These are phyloP conservation scores for Mycena leptocephala DNA, from an alignment of 768 basidiomycete genomes.

Conservation along the genomic window DNA sequence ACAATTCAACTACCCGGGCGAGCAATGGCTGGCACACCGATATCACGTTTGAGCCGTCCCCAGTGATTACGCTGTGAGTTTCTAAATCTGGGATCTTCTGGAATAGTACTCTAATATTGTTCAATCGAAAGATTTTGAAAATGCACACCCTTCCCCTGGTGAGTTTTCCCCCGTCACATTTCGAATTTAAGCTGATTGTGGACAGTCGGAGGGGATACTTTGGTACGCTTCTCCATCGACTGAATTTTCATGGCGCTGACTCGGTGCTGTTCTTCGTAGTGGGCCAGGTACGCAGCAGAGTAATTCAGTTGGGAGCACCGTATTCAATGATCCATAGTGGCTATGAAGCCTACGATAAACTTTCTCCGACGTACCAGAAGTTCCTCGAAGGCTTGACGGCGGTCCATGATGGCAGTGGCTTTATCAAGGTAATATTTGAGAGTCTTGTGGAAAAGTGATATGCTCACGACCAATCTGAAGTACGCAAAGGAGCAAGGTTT, in stretches of 20 bases:
- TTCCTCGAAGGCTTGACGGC: conserved; percentile 76
- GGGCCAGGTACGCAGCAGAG: conserved; percentile 53
- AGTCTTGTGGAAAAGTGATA: not conserved
- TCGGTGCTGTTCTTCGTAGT: conserved; percentile 40
- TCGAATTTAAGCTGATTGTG: not conserved
- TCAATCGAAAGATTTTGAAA: conserved; percentile 51
- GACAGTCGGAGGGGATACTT: conserved; percentile 60
- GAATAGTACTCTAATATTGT: not conserved
- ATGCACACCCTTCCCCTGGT: conserved; percentile 59
- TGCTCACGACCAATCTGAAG: conserved; percentile 39
- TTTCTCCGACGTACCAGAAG: conserved; percentile 67
- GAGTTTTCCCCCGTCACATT: not conserved
- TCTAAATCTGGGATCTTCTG: not conserved
- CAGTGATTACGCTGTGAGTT: conserved; percentile 68
- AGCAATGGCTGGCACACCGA: conserved; percentile 69
- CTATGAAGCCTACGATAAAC: conserved; percentile 77
- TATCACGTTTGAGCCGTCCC: conserved; percentile 77
- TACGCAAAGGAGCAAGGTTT: conserved; percentile 48
- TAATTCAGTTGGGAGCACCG: not conserved
- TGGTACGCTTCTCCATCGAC: conserved; percentile 46
- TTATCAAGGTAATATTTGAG: conserved; percentile 50
- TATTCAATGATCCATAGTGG: conserved; percentile 47
- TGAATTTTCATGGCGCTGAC: not conserved
- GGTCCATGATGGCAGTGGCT: conserved; percentile 63
- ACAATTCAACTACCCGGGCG: conserved; percentile 51